Base-by-base conservation (phyloP, 169 alveolate species). In the Plasmodium berghei region DNA sequence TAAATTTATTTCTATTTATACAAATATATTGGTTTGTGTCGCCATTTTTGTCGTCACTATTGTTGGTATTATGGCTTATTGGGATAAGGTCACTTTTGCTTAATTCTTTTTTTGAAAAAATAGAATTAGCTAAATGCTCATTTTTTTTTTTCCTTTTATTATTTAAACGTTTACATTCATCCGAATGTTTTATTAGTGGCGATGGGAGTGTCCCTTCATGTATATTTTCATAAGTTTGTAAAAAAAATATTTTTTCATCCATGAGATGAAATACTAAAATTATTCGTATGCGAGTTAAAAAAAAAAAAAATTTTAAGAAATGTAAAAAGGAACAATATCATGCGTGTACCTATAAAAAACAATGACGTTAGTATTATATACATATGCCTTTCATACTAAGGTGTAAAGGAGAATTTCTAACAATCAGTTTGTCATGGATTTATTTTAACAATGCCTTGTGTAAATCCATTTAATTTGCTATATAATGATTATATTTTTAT, bases 151-250 rank as follows among this genome's bases (percentile, higher is more conserved):
- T 59, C 26, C 67, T 55, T 18, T 18, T 6, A 14, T 24, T 55
- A 72, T 83, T 83, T 18, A 26, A 24, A 2, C 18, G 45, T 71
- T 61, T 54, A 63, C 90, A 83, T 49, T 83, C 83, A n/a, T 45
- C n/a, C 14, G 85, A 83, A 59, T 83, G 90, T 18, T 46, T 67
- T 28, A 83, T 83, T 46, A 83, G 16, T 26, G 90, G 90, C 0
- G 90, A 18, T 16, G 90, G 90, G 18, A 83, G 14, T 12, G 56
- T 83, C 2, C 18, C 73, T 59, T 69, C 90, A 28, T 83, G 54
- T 56, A 83, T 34, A 18, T 83, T 55, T 67, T 83, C 85, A 28
- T 56, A 83, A 24, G 64, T 67, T 40, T 55, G 85, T 4, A 83
- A 34, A 83, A 83, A 83, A 67, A 34, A 34, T 16, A 34, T 34